Evolutionary conservation across 2,329 filamentous ascomycete species (phyloP), one percentile per base, ranked within the genome.

Genomic region (Bipolaris bicolor): DNA sequence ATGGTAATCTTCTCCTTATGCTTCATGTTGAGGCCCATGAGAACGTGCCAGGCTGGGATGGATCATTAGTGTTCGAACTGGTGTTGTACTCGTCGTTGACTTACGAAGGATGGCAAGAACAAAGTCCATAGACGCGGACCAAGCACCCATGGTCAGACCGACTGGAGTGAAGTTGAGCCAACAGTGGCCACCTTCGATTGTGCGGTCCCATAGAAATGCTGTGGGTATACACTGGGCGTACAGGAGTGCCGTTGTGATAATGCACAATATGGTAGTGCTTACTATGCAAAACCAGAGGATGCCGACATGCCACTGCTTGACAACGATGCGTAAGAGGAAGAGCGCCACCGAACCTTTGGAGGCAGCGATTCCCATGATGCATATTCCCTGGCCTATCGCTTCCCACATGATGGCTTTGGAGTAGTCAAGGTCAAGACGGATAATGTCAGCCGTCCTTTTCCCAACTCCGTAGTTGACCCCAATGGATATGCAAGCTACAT

Each of bases 11-110:
- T 73, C 22, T 74, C 71, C 54, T 72, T 74, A 44, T 63, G 65
- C 60, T 73, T 74, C 71, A 75, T 75, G 49, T 74, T 71, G 2
- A 75, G 62, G 4, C 67, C 63, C 66, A 73, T 67, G 22, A 74
- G 62, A 7, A 74, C 63, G 18, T 69, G 67, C 70, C 73, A 75
- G 9, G 72, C 59, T 59, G 13, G 2, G 16, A 34, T n/a, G 15
- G 9, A 24, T 58, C 40, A 58, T 49, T 18, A n/a, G 11, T 9
- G 13, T 47, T 15, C 15, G 9, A 16, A 15, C 5, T 5, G 11
- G n/a, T 20, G 20, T 6, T 34, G 13, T 15, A 6, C 15, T 16
- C 33, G 16, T 16, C 13, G 15, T 26, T n/a, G 5, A 50, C 59
- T 55, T 59, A 61, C 59, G 72, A 11, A 75, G 65, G 18, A 74